Evolutionary conservation across 2,329 filamentous ascomycete genomes (phyloP).

Genomic region (Catunica adiposa): DNA sequence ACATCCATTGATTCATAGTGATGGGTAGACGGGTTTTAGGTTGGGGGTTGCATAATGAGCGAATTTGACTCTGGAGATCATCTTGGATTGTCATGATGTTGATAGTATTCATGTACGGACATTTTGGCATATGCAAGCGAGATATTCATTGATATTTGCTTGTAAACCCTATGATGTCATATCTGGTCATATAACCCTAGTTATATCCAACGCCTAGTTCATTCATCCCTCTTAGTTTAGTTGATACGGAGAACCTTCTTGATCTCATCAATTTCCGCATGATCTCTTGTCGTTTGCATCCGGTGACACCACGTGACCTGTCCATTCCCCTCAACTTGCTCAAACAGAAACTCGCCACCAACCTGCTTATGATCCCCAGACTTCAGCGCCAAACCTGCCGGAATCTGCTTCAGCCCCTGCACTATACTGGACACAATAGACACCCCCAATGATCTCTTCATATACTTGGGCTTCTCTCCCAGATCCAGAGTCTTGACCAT

Average conservation of each 20-base stretch:
- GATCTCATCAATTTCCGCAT: slow-evolving; percentile 53
- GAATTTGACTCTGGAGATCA: background rate
- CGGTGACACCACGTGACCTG: slow-evolving; percentile 63
- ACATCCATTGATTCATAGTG: background rate
- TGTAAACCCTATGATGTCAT: background rate
- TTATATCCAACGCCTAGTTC: too few relatives aligned
- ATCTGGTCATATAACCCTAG: too few relatives aligned
- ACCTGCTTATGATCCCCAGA: slow-evolving; percentile 52
- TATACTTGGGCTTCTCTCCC: slow-evolving; percentile 47
- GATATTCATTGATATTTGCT: background rate
- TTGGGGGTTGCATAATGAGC: background rate
- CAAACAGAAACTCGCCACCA: slow-evolving; percentile 66
- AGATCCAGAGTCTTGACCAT: slow-evolving; percentile 49
- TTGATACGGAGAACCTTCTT: slow-evolving; percentile 26
- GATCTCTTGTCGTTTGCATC: slow-evolving; percentile 65
- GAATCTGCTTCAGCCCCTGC: slow-evolving; percentile 43
- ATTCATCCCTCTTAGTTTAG: too few relatives aligned
- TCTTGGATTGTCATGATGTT: background rate
- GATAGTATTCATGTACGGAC: too few relatives aligned
- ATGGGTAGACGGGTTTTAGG: background rate
- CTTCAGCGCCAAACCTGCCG: slow-evolving; percentile 40
- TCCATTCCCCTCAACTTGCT: slow-evolving; percentile 36
- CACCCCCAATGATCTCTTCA: slow-evolving; percentile 36
- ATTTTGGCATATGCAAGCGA: too few relatives aligned
- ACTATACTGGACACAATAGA: slow-evolving; percentile 35